A percentile compares a stretch with the other conserved stretches of the same genome.
These are phyloP conservation scores for Coemansia sp. DNA, from an alignment of 192 early-diverging fungal genomes.

Conservation along the genomic window DNA sequence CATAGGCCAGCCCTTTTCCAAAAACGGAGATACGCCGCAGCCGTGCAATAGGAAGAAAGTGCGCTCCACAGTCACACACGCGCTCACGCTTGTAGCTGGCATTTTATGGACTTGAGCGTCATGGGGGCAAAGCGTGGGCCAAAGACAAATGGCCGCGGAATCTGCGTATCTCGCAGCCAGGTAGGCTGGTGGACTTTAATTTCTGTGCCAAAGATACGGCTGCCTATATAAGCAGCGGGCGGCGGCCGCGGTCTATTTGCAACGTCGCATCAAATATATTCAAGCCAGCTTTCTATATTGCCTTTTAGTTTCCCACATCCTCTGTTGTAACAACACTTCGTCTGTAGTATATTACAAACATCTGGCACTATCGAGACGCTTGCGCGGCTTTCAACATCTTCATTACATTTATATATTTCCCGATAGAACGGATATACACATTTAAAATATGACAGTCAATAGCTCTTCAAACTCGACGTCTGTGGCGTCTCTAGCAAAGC, in stretches of 20 bases:
- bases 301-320: background rate
- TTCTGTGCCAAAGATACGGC: background rate
- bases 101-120: background rate
- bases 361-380: too few species aligned
- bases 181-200: background rate
- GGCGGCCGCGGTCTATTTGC: conserved; percentile 4
- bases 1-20: background rate
- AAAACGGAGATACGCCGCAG: background rate
- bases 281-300: background rate
- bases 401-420: too few species aligned
- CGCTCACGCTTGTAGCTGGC: background rate
- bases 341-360: background rate
- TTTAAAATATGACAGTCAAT: background rate
- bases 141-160: background rate
- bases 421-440: too few species aligned
- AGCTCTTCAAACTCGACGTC: background rate
- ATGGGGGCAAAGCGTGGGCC: background rate
- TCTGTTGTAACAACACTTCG: background rate
- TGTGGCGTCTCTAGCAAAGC: conserved; percentile 34
- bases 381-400: too few species aligned
- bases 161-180: background rate
- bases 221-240: conserved; percentile 4
- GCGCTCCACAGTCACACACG: conserved; percentile 9
- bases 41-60: background rate
- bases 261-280: background rate